Base-by-base conservation (phyloP, 768 basidiomycete species). In the Xerocomellus intermedius region DNA sequence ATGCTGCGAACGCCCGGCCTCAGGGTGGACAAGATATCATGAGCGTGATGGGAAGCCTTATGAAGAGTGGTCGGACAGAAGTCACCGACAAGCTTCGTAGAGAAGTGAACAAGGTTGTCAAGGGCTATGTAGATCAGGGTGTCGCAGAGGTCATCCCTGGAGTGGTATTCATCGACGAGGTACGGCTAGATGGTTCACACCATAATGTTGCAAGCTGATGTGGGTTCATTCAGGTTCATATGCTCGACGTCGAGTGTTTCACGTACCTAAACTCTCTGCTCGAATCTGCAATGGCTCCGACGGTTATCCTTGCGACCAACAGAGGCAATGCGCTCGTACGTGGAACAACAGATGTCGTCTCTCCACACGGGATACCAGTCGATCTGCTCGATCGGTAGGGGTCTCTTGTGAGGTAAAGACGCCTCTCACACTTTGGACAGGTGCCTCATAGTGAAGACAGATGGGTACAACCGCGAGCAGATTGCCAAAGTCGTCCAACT, bases 231-330 rank as follows among this genome's bases (percentile, higher is more conserved):
- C 64, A 97, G 94, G 96, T 98, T 22, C 97, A 99, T 75, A 98
- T 98, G 96, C 85, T 99, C 56, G 97, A 99, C 71, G 95, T 98
- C 65, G 97, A 99, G 71, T 98, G 95, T 72, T 99, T 98, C 77
- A 98, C 97, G 5, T 99, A 96, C 74, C 82, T 99, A 36, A 98
- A 98, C 72, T 87, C 94, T 12, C 82, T 98, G 9, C 82, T 99
- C 43, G 97, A 98, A 73, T 94, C 94, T 0, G 86, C 91, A 3
- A 93, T 99, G 86, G 94, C 97, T 4, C 97, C 97, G 0, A 97
- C 97, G 5, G 96, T 99, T 26, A 90, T 99, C 62, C 79, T 98
- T 57, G 97, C 97, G 3, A 97, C 96, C 24, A 99, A 99, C 69
- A 83, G 97, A 21, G 97, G 96, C 4, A 88, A 94, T 60, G 82